Conservation (phyloP, 2,329 filamentous ascomycete genomes). For the Scytalidium lignicola region DNA sequence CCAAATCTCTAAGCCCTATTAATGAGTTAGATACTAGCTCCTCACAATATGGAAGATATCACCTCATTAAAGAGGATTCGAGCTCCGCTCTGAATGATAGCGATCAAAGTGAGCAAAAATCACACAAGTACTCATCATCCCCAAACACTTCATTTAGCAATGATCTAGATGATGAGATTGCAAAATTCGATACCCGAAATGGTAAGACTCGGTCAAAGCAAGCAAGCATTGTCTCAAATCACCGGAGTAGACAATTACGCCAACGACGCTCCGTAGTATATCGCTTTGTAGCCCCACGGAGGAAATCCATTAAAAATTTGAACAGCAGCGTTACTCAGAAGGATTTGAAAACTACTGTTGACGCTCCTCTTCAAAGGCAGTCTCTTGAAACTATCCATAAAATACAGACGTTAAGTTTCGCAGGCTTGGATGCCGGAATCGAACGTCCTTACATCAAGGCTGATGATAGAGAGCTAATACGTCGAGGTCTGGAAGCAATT, state of each 20-base stretch:
- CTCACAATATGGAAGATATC: too few species aligned
- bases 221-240: background rate
- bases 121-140: constrained; percentile 6
- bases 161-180: background rate
- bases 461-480: constrained; percentile 3
- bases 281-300: background rate
- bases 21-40: too few species aligned
- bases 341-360: too few species aligned
- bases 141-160: constrained; percentile 10
- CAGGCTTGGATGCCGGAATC: constrained; percentile 1
- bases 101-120: background rate
- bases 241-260: background rate
- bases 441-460: constrained; percentile 9
- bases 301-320: background rate
- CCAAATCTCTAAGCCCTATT: too few species aligned
- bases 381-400: background rate
- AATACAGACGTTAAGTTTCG: background rate
- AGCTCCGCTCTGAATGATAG: too few species aligned
- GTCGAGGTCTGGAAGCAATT: constrained; percentile 6
- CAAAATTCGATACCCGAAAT: background rate
- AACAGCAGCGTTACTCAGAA: background rate
- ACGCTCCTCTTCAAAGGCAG: background rate
- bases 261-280: background rate
- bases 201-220: background rate
- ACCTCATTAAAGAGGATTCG: too few species aligned